A percentile compares a stretch with the other conserved stretches of the same genome.
These are phyloP conservation scores for Sclerotinia minor DNA, from an alignment of 2,329 filamentous ascomycete genomes.

Conservation along the genomic window DNA sequence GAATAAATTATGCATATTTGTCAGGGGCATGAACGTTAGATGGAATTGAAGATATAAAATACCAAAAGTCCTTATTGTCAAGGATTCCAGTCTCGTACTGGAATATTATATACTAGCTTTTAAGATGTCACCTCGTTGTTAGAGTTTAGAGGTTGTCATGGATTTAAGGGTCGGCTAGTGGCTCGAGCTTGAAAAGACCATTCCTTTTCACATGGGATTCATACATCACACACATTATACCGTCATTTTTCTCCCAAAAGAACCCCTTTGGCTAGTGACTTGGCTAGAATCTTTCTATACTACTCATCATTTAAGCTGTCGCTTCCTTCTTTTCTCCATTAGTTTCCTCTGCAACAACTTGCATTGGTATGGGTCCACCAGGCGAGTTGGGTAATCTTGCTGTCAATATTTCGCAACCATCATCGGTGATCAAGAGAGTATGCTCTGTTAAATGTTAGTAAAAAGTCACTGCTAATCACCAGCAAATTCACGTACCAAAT, in stretches of 20 bases:
- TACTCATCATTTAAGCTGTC: constrained; percentile 6
- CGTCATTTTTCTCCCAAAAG: not conserved
- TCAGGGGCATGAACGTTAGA: constrained; percentile 6
- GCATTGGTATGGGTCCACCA: constrained; percentile 62
- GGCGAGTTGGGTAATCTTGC: constrained; percentile 64
- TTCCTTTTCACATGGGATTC: not conserved
- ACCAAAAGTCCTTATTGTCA: not conserved
- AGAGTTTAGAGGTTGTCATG: not conserved
- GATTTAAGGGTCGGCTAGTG: not conserved
- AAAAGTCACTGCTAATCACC: not conserved
- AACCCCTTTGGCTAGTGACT: not conserved
- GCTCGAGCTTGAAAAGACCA: not conserved
- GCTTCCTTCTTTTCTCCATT: constrained; percentile 25
- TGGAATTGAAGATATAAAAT: not conserved
- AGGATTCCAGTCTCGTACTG: not conserved
- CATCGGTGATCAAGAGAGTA: constrained; percentile 78
- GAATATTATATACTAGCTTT: not conserved
- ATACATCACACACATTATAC: not conserved
- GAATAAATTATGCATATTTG: constrained; percentile 11
- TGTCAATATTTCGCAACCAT: constrained; percentile 79
- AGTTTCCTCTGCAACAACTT: constrained; percentile 30
- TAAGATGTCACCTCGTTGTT: not conserved
- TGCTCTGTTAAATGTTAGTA: constrained; percentile 58
- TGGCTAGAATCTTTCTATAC: not conserved
- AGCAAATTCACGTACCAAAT: constrained; percentile 63